Conservation (phyloP, 192 early-diverging fungal species). For the Gonapodya prolifera region DNA sequence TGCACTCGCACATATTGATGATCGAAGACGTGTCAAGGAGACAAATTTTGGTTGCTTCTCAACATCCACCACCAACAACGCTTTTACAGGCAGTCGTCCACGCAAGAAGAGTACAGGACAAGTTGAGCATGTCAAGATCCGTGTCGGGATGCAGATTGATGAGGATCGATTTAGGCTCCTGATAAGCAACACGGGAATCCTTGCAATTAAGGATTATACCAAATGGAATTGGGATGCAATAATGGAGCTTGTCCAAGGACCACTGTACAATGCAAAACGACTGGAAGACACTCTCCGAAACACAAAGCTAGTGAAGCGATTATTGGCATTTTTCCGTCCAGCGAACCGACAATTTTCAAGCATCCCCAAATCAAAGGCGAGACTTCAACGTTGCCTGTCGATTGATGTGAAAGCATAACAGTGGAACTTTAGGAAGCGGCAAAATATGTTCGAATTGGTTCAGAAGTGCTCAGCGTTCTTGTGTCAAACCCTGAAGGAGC, state of each 20-base stretch:
- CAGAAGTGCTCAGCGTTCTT: conserved; percentile 52
- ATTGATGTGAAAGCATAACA: background rate
- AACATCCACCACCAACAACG: background rate
- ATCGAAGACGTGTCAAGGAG: conserved; percentile 29
- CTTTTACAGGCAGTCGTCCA: background rate
- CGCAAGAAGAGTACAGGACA: conserved; percentile 17
- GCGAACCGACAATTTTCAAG: conserved; percentile 57
- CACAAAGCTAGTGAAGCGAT: conserved; percentile 56
- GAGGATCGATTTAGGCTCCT: conserved; percentile 54
- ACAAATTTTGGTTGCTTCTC: conserved; percentile 17
- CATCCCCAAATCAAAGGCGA: conserved; percentile 38
- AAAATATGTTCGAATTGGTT: conserved; percentile 53
- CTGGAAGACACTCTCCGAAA: conserved; percentile 60
- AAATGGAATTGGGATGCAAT: conserved; percentile 74
- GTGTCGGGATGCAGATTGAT: conserved; percentile 53
- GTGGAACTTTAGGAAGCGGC: conserved; percentile 15
- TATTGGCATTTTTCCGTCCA: conserved; percentile 63
- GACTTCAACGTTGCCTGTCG: conserved; percentile 8
- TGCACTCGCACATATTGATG: conserved; percentile 63
- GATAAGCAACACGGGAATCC: conserved; percentile 55
- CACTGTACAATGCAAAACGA: conserved; percentile 53
- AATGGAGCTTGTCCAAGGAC: conserved; percentile 62
- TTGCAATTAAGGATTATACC: conserved; percentile 55
- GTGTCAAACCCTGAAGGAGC: conserved; percentile 49
- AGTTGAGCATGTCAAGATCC: conserved; percentile 37